Evolutionary conservation across 176 grass and related monocot genomes (phyloP).

Genomic region (Calamus simplicifolius): DNA sequence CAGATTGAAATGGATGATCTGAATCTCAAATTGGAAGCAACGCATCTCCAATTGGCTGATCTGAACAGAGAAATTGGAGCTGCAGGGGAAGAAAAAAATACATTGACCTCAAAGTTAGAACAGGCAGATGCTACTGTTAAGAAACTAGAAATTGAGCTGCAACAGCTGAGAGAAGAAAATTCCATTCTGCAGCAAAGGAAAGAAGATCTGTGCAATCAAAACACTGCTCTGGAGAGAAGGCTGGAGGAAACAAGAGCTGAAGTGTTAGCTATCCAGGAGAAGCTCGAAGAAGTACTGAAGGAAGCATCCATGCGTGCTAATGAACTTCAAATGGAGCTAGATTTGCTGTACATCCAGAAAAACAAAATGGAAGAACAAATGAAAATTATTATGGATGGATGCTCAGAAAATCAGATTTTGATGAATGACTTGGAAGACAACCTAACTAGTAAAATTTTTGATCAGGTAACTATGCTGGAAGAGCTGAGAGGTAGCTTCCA

Average conservation of each 20-base stretch:
- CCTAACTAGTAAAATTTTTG: constrained; percentile 36
- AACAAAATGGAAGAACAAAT: constrained; percentile 36
- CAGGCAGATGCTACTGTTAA: constrained; percentile 14
- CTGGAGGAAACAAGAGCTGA: background rate
- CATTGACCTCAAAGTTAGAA: constrained; percentile 21
- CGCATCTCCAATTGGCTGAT: constrained; percentile 10
- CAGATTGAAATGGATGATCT: constrained; percentile 1
- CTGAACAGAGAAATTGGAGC: constrained; percentile 24
- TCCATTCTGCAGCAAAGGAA: background rate
- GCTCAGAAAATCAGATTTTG: constrained; percentile 24
- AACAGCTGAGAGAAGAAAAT: no score
- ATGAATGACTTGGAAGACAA: constrained; percentile 45
- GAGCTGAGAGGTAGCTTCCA: constrained; percentile 25
- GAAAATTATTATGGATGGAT: constrained; percentile 40
- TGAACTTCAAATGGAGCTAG: constrained; percentile 29
- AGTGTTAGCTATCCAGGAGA: constrained; percentile 20
- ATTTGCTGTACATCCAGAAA: constrained; percentile 38
- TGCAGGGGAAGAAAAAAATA: constrained; percentile 29
- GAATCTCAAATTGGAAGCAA: background rate
- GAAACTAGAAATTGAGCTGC: no score
- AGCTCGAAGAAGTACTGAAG: constrained; percentile 24
- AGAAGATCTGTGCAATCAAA: background rate
- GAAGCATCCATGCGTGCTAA: constrained; percentile 25
- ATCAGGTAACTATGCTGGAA: constrained; percentile 27
- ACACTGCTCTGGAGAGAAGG: no score